Conservation (phyloP, 2,329 filamentous ascomycete species). For the Colletotrichum somersetense region DNA sequence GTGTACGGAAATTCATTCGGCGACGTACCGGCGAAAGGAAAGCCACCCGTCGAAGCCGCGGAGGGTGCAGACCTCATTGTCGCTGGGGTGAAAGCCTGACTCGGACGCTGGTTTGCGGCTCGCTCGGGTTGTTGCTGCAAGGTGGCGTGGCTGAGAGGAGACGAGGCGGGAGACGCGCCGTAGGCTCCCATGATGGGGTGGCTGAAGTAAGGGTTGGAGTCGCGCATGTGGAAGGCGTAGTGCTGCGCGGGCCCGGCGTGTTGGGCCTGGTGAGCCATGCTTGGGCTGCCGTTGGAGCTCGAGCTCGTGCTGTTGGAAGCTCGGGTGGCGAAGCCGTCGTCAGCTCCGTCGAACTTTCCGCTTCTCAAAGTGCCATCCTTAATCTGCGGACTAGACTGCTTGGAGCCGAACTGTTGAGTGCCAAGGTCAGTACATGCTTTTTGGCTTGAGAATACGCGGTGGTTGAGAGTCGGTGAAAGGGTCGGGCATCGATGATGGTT, state of each 20-base stretch:
- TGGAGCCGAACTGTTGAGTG: conserved; percentile 70
- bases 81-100: conserved; percentile 49
- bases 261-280: conserved; percentile 50
- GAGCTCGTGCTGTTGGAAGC: conserved; percentile 53
- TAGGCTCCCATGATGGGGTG: conserved; percentile 47
- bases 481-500: conserved; percentile 47
- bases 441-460: conserved; percentile 43
- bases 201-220: conserved; percentile 38
- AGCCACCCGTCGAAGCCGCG: conserved; percentile 58
- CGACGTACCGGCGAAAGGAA: conserved; percentile 62
- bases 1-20: conserved; percentile 56
- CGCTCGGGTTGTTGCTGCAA: conserved; percentile 43
- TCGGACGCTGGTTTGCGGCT: conserved; percentile 49
- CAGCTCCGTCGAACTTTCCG: conserved; percentile 59
- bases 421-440: conserved; percentile 55
- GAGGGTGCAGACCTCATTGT: conserved; percentile 58
- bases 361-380: conserved; percentile 61
- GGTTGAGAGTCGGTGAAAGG: conserved; percentile 39
- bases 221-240: conserved; percentile 53
- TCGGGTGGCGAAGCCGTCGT: conserved; percentile 51
- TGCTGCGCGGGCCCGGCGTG: conserved; percentile 56
- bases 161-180: conserved; percentile 52
- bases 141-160: conserved; percentile 47
- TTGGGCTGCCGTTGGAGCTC: conserved; percentile 55
- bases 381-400: conserved; percentile 64